Evolutionary conservation across 2,329 filamentous ascomycete species (phyloP).

Genomic region (Aspergillus jensenii): DNA sequence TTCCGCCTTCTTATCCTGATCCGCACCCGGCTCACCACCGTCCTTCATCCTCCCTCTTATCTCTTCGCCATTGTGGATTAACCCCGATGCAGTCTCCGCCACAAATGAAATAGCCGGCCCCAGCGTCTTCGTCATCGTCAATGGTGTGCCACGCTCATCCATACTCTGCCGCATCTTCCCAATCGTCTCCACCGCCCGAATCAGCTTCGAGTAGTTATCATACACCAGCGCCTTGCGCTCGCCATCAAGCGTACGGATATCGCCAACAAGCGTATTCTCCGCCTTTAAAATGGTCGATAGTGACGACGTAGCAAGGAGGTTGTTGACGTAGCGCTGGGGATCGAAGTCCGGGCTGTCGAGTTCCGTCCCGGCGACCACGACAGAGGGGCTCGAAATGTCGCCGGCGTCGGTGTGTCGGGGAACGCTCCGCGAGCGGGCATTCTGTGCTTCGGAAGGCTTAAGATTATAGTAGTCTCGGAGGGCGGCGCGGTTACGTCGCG

Average conservation of each 20-base stretch:
- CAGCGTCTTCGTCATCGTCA: conserved; percentile 47
- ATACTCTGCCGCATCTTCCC: conserved; percentile 60
- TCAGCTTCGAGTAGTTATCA: conserved; percentile 96
- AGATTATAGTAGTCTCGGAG: conserved; percentile 95
- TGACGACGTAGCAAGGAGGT: conserved; percentile 42
- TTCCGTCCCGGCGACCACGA: conserved; percentile 49
- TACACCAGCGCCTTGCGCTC: conserved; percentile 97
- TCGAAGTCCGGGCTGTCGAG: conserved; percentile 75
- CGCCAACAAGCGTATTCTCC: conserved; percentile 52
- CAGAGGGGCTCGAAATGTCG: conserved; percentile 39
- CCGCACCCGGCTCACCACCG: conserved; percentile 19
- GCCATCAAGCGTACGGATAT: conserved; percentile 86
- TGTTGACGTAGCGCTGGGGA: conserved; percentile 57
- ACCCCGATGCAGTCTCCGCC: conserved; percentile 41
- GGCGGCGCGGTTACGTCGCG: conserved; percentile 74
- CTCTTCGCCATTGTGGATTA: conserved; percentile 43
- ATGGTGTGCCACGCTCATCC: conserved; percentile 46
- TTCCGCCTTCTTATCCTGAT: conserved; percentile 28
- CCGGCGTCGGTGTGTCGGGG: conserved; percentile 42
- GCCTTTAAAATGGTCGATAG: conserved; percentile 46
- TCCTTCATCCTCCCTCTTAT: conserved; percentile 29
- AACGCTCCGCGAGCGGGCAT: conserved; percentile 36
- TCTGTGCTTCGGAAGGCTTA: conserved; percentile 47
- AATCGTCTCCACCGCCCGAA: conserved; percentile 95
- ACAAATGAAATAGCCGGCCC: conserved; percentile 44